Evolutionary conservation across 352 stramenopile species (phyloP).

Genomic region (Phytophthora agathidicida): DNA sequence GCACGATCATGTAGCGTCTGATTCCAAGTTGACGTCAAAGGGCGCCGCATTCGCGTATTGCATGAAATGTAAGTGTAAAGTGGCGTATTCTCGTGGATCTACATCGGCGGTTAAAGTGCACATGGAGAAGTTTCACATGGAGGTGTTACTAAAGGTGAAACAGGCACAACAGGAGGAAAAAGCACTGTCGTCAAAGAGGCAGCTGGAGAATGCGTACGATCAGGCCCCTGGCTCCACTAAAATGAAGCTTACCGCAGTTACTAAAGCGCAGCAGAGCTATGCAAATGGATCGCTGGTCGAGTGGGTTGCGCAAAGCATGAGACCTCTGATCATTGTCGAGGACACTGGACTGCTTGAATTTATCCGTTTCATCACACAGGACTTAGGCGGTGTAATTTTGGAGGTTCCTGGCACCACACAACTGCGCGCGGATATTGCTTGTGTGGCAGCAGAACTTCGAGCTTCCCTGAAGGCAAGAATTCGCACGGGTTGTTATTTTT

Average conservation of each 20-base stretch:
- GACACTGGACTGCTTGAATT: constrained; percentile 3
- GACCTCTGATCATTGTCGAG: constrained; percentile 2
- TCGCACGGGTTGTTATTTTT: background rate
- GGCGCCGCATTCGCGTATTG: constrained; percentile 1
- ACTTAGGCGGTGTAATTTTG: constrained; percentile 1
- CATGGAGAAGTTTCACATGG: constrained; percentile 15
- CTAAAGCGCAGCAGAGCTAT: background rate
- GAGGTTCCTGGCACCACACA: constrained; percentile 5
- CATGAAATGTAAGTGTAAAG: constrained; percentile 6
- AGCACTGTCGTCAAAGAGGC: background rate
- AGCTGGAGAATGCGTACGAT: constrained; percentile 11
- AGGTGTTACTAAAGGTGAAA: background rate
- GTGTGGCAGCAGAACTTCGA: constrained; percentile 1
- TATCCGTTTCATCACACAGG: constrained; percentile 8
- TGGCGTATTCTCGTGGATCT: background rate
- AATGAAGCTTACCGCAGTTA: background rate
- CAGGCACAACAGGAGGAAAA: background rate
- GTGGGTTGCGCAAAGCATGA: constrained; percentile 11
- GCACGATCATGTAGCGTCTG: background rate
- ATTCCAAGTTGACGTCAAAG: constrained; percentile 1
- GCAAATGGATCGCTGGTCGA: constrained; percentile 3
- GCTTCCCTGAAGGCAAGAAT: constrained; percentile 4
- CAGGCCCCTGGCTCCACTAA: background rate
- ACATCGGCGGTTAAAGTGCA: constrained; percentile 7
- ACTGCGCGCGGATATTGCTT: constrained; percentile 1